A percentile compares a stretch with the other conserved stretches of the same genome.
Evolutionary conservation across 192 early-diverging fungal species (phyloP).

Genomic region (Lobosporangium transversale): DNA sequence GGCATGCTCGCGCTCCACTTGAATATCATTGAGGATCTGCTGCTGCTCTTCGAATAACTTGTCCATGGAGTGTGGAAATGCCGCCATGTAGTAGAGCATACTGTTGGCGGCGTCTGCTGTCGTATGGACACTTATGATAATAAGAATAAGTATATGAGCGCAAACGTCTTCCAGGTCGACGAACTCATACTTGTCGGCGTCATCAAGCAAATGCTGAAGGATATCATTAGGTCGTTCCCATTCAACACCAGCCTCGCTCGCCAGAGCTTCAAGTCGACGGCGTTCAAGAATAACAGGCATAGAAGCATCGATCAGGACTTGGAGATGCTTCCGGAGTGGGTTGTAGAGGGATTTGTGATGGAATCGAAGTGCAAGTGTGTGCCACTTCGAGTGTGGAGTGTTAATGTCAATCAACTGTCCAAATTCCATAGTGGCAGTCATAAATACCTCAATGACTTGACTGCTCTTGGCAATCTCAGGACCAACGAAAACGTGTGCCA

Average conservation of each 20-base stretch:
- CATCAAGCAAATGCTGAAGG: slow-evolving; percentile 46
- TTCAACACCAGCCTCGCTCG: slow-evolving; percentile 1
- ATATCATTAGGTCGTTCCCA: slow-evolving; percentile 49
- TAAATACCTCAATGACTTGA: slow-evolving; percentile 29
- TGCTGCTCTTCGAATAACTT: slow-evolving; percentile 51
- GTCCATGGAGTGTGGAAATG: slow-evolving; percentile 26
- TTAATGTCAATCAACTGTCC: slow-evolving; percentile 12
- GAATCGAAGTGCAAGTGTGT: background rate
- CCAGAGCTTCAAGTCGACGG: slow-evolving; percentile 24
- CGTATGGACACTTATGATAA: slow-evolving; percentile 49
- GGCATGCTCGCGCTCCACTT: slow-evolving; percentile 20
- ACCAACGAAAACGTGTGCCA: slow-evolving; percentile 38
- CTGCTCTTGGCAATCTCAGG: slow-evolving; percentile 30
- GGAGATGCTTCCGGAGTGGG: slow-evolving; percentile 26
- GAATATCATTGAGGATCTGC: slow-evolving; percentile 23
- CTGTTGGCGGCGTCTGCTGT: slow-evolving; percentile 40
- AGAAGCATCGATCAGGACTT: slow-evolving; percentile 8
- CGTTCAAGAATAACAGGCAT: slow-evolving; percentile 36
- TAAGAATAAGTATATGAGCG: slow-evolving; percentile 35
- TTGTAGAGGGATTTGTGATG: slow-evolving; percentile 12
- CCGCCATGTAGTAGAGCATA: slow-evolving; percentile 45
- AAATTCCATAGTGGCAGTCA: slow-evolving; percentile 26
- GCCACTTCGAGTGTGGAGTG: slow-evolving; percentile 8
- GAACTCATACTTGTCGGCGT: slow-evolving; percentile 42
- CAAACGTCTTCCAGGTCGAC: slow-evolving; percentile 43